Evolutionary conservation across 2,329 filamentous ascomycete species (phyloP).

Genomic region (Botryotinia calthae): DNA sequence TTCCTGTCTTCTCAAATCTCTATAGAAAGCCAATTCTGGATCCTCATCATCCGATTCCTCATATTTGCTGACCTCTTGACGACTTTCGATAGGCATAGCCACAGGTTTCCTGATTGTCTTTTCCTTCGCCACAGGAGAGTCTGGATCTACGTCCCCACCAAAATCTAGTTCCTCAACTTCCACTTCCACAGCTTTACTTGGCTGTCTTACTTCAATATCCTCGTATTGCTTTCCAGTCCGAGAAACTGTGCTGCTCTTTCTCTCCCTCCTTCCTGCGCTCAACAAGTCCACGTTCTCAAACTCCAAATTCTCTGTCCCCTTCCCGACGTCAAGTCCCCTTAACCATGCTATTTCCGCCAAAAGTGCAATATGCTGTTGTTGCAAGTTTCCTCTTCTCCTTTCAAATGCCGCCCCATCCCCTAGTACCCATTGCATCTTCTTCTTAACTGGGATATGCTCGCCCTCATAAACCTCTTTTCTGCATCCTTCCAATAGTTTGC

Average conservation of each 20-base stretch:
- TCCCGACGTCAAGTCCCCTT: background rate
- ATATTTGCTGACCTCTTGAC: background rate
- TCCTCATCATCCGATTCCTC: conserved; percentile 17
- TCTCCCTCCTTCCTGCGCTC: background rate
- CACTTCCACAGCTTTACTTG: background rate
- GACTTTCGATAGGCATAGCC: too few relatives aligned
- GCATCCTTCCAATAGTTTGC: background rate
- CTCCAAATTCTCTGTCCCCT: background rate
- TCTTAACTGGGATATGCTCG: background rate
- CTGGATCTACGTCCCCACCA: background rate
- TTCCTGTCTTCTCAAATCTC: conserved; percentile 12
- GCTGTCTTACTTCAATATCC: background rate
- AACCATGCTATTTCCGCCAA: conserved; percentile 14
- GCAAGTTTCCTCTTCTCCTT: conserved; percentile 10
- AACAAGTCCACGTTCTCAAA: conserved; percentile 12
- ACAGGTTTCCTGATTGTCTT: background rate
- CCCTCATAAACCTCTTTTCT: background rate
- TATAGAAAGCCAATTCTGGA: conserved; percentile 8
- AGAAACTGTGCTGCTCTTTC: background rate
- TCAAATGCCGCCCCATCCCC: conserved; percentile 13
- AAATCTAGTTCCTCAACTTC: background rate
- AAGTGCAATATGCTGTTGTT: conserved; percentile 17
- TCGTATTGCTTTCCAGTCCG: background rate
- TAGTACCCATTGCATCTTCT: conserved; percentile 15
- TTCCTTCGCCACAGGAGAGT: background rate